These are phyloP conservation scores for Orbilia oligospora DNA, from an alignment of 2,329 filamentous ascomycete species.

Conservation along the genomic window DNA sequence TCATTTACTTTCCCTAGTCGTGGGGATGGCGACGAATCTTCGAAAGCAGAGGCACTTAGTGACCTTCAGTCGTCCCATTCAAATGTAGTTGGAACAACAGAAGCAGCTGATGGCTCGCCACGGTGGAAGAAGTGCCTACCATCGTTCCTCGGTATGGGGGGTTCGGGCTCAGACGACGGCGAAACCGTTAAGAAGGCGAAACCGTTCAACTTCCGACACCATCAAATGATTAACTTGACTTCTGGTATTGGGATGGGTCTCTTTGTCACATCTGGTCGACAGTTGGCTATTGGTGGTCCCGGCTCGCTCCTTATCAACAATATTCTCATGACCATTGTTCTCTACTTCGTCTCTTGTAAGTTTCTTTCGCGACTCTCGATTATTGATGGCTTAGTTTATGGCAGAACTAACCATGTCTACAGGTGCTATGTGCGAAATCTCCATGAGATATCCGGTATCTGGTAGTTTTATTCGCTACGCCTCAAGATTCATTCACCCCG, in stretches of 20 bases:
- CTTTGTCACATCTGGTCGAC: slow-evolving; percentile 75
- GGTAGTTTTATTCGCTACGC: slow-evolving; percentile 72
- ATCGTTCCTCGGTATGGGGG: slow-evolving; percentile 40
- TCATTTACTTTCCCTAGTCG: slow-evolving; percentile 46
- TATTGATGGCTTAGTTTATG: background rate
- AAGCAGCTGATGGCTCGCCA: slow-evolving; percentile 22
- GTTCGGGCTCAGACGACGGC: background rate
- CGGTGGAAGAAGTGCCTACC: slow-evolving; percentile 49
- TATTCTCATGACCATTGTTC: slow-evolving; percentile 72
- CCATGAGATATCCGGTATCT: slow-evolving; percentile 67
- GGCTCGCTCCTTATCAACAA: slow-evolving; percentile 72
- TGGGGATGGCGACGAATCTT: background rate
- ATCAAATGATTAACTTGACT: slow-evolving; percentile 78
- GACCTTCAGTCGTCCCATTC: slow-evolving; percentile 50
- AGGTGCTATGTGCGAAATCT: slow-evolving; percentile 67
- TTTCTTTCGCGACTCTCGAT: slow-evolving; percentile 62
- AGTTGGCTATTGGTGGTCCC: slow-evolving; percentile 74
- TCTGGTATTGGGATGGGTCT: slow-evolving; percentile 75
- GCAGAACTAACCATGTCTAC: slow-evolving; percentile 5
- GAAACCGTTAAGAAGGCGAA: slow-evolving; percentile 22
- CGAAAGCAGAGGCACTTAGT: slow-evolving; percentile 38
- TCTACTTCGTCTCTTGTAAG: slow-evolving; percentile 74
- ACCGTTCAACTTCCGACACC: slow-evolving; percentile 69
- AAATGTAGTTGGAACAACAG: slow-evolving; percentile 55
- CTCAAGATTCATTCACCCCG: slow-evolving; percentile 70